Conservation (phyloP, 768 basidiomycete genomes). For the Gloeophyllum trabeum region DNA sequence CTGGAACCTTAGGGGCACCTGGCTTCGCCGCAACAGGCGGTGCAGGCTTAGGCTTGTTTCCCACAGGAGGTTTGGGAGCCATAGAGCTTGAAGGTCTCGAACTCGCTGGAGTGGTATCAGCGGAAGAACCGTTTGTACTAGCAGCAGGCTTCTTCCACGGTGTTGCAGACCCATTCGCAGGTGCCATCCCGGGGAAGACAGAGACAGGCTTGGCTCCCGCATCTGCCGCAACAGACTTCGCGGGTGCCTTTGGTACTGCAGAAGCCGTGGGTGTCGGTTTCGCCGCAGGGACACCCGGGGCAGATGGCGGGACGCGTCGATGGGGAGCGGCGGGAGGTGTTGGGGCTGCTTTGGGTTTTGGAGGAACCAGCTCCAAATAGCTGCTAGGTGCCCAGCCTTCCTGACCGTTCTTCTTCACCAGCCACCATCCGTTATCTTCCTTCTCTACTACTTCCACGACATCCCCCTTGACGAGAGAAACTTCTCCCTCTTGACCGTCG, state of each 20-base stretch:
- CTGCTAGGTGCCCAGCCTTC: constrained; percentile 97
- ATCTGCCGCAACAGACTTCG: constrained; percentile 39
- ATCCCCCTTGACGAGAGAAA: constrained; percentile 84
- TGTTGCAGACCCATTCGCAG: constrained; percentile 54
- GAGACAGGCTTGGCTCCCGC: constrained; percentile 67
- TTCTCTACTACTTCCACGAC: constrained; percentile 87
- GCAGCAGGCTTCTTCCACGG: constrained; percentile 61
- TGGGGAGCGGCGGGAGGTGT: constrained; percentile 37
- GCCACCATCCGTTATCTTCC: constrained; percentile 96
- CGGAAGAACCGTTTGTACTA: constrained; percentile 16
- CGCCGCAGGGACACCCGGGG: constrained; percentile 27
- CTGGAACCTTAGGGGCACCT: constrained; percentile 31
- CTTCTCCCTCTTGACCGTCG: constrained; percentile 85
- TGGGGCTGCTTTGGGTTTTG: constrained; percentile 55
- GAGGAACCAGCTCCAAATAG: constrained; percentile 76
- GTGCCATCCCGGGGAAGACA: constrained; percentile 69
- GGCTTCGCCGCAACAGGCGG: constrained; percentile 50
- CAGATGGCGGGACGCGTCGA: constrained; percentile 31
- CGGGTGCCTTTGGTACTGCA: constrained; percentile 16
- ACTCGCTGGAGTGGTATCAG: constrained; percentile 25
- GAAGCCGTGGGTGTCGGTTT: constrained; percentile 20
- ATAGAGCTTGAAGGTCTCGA: constrained; percentile 43
- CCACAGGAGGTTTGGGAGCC: constrained; percentile 33
- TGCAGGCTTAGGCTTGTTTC: no score
- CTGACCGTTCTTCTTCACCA: constrained; percentile 68